Percentiles rank a stretch among this genome's conserved stretches.
phyloP scores from a whole-genome alignment of 2,329 filamentous ascomycete genomes.

The Trichophyton simii region DNA sequence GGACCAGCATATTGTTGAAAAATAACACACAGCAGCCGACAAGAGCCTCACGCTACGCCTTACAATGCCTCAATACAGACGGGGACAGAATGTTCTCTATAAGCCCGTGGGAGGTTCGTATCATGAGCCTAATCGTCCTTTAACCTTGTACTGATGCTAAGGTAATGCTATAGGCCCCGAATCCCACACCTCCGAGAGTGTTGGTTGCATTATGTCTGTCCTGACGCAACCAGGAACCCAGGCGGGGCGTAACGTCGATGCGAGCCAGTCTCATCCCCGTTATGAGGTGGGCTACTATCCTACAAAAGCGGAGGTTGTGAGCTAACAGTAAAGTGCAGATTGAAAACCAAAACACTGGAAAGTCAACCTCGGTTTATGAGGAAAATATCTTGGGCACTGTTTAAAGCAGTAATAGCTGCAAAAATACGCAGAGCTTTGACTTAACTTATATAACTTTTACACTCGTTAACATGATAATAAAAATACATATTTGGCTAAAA shows the following conservation, averaged over 20 bases:
- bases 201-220: conserved; percentile 23
- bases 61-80: conserved; percentile 8
- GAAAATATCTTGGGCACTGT: conserved; percentile 9
- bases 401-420: not conserved
- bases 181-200: conserved; percentile 23
- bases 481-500: too few species aligned
- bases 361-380: conserved; percentile 9
- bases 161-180: conserved; percentile 19
- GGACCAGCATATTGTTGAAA: not conserved
- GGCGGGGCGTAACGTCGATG: conserved; percentile 23
- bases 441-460: too few species aligned
- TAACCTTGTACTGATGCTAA: not conserved
- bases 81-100: conserved; percentile 23
- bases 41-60: too few species aligned
- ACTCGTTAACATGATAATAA: too few species aligned
- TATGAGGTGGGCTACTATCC: conserved; percentile 22
- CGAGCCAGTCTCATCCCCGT: conserved; percentile 21
- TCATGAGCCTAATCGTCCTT: not conserved
- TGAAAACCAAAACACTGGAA: conserved; percentile 11
- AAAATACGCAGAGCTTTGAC: too few species aligned
- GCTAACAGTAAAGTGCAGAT: conserved; percentile 1
- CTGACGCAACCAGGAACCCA: conserved; percentile 22
- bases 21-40: not conserved
- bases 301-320: not conserved
- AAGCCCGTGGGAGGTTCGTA: conserved; percentile 27